phyloP scores from a whole-genome alignment of 257 asterid species.

The Lantana camara region DNA sequence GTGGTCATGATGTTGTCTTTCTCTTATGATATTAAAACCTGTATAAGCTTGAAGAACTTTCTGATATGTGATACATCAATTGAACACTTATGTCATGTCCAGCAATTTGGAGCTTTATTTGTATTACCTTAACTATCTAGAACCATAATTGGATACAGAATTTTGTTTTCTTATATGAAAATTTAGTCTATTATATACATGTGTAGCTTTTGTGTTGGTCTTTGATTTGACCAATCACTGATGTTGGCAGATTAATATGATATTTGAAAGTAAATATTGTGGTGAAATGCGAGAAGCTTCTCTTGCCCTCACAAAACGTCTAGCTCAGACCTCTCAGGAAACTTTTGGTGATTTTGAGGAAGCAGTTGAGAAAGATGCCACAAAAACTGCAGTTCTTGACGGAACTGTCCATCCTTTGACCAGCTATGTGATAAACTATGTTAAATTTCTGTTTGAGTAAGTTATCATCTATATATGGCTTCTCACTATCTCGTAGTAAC shows the following conservation, averaged over 20 bases:
- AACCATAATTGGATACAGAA: not conserved
- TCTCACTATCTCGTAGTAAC: not conserved
- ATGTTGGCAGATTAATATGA: constrained; percentile 60
- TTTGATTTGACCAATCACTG: constrained; percentile 21
- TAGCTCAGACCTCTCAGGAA: constrained; percentile 93
- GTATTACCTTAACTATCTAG: not conserved
- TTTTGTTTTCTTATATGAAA: no score
- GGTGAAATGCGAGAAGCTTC: constrained; percentile 82
- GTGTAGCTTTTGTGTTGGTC: not conserved
- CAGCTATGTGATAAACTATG: constrained; percentile 93
- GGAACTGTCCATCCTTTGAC: constrained; percentile 99
- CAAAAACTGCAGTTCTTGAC: constrained; percentile 95
- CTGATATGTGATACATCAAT: not conserved
- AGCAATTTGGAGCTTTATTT: not conserved
- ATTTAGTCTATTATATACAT: not conserved
- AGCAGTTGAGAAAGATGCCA: constrained; percentile 95
- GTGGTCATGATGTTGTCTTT: not conserved
- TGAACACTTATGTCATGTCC: not conserved
- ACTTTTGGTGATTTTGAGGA: constrained; percentile 95
- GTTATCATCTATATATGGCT: constrained; percentile 38
- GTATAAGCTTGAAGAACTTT: not conserved
- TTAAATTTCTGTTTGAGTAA: constrained; percentile 92
- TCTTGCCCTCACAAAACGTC: constrained; percentile 57
- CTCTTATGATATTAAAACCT: not conserved
- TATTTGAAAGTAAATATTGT: constrained; percentile 69